Evolutionary conservation across 495 filamentous ascomycete species (phyloP).

Genomic region (Podospora didyma): DNA sequence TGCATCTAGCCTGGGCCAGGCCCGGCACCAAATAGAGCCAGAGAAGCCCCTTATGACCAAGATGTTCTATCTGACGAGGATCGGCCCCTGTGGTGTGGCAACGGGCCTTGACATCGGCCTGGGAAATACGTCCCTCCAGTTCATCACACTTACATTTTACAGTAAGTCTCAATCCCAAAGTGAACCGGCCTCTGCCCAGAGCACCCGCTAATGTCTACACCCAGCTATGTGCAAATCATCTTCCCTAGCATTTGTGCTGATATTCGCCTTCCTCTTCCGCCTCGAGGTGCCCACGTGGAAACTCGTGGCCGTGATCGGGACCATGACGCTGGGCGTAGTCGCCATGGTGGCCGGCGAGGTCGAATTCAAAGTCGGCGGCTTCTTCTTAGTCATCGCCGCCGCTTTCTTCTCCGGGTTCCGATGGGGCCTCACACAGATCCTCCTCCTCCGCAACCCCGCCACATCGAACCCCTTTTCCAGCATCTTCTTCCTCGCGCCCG

Average conservation of each 20-base stretch:
- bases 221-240: conserved; percentile 99
- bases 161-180: conserved; percentile 51
- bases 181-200: neutral
- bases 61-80: conserved; percentile 86
- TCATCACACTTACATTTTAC: conserved; percentile 94
- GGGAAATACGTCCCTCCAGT: conserved; percentile 92
- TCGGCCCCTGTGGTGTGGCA: conserved; percentile 88
- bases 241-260: conserved; percentile 85
- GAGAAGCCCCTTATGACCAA: conserved; percentile 81
- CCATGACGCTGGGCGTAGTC: conserved; percentile 92
- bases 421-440: conserved; percentile 95
- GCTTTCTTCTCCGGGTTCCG: conserved; percentile 96
- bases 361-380: conserved; percentile 84
- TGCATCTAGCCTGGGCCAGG: conserved; percentile 43
- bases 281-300: conserved; percentile 84
- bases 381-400: conserved; percentile 85
- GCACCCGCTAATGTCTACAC: neutral
- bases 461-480: conserved; percentile 95
- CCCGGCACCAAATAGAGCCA: conserved; percentile 51
- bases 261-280: conserved; percentile 93
- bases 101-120: conserved; percentile 96
- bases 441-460: conserved; percentile 89
- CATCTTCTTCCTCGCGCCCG: conserved; percentile 92
- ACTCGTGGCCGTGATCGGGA: conserved; percentile 79
- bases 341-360: conserved; percentile 99